Evolutionary conservation across 352 stramenopile genomes (phyloP), one percentile per base, ranked within the genome.

Genomic region (Globisporangium megalacanthum): DNA sequence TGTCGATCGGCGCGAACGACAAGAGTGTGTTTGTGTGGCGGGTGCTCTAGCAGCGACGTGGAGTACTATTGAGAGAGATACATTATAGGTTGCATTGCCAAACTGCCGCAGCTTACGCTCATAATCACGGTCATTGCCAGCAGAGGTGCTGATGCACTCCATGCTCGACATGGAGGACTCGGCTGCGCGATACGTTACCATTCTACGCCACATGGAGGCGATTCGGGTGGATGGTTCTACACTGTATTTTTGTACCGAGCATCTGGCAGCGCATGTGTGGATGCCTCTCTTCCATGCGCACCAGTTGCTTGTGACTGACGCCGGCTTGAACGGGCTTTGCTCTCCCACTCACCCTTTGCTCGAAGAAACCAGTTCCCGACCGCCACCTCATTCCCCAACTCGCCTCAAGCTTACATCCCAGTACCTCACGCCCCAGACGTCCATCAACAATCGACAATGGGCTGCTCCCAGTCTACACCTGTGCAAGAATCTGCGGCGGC

Each of bases 21-120:
- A 84, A 83, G 52, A 86, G 70, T 42, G 41, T 94, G 13, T 72
- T 94, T 41, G 78, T 92, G n/a, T 94, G 83, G 80, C 29, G 42
- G 7, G 33, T 69, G 9, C 54, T 52, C 48, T 65, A 37, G 60
- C 4, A 14, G 6, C 3, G 6, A 1, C 39, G 11, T 19, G 11
- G 13, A 19, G 10, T 42, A 42, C 3, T 42, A 7, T 42, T 1
- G 11, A 9, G 36, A 42, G 36, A 17, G 25, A 29, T 29, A 29
- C 25, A 29, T 1, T 29, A 4, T 4, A 29, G 25, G 25, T 29
- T 29, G 25, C 25, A 29, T 29, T 29, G 25, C 25, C 25, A 29
- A 29, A 29, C 25, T 29, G 25, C 25, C 2, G 25, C 25, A 29
- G 25, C 25, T 29, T 29, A 1, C 25, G 25, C 25, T 29, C 25